Conservation (phyloP, 164 flowering plant species). For the Taxillus chinensis region DNA sequence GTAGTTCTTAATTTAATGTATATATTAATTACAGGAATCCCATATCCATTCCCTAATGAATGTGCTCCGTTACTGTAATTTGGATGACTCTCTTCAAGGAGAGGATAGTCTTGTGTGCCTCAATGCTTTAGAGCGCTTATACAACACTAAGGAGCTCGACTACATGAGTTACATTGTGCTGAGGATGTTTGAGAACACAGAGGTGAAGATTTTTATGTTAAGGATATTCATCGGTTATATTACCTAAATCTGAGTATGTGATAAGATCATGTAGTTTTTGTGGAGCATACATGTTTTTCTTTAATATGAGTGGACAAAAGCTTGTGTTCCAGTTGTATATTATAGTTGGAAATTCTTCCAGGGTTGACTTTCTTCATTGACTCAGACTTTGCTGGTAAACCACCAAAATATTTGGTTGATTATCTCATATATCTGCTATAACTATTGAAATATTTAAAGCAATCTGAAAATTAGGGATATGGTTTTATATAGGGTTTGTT, state of each 20-base stretch:
- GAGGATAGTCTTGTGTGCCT: conserved; percentile 81
- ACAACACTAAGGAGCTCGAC: conserved; percentile 90
- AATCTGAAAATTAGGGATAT: too few relatives aligned
- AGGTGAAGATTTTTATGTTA: conserved; percentile 32
- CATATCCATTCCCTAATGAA: conserved; percentile 98
- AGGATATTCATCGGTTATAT: background rate
- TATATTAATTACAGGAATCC: conserved; percentile 61
- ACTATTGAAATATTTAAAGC: too few relatives aligned
- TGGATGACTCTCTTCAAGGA: conserved; percentile 91
- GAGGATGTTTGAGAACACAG: conserved; percentile 92
- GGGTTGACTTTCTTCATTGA: too few relatives aligned
- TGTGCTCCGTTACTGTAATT: conserved; percentile 95
- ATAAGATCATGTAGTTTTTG: too few relatives aligned
- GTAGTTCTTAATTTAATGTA: background rate
- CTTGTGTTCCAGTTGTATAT: too few relatives aligned
- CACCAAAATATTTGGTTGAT: too few relatives aligned
- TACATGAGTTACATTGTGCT: conserved; percentile 97
- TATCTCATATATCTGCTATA: too few relatives aligned
- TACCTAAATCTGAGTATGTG: too few relatives aligned
- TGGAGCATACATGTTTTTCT: too few relatives aligned
- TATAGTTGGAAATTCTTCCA: too few relatives aligned
- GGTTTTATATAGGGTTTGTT: background rate
- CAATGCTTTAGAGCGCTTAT: conserved; percentile 76
- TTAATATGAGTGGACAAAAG: too few relatives aligned
- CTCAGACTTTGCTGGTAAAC: too few relatives aligned